Percentiles rank a stretch among this genome's conserved stretches.
These are phyloP conservation scores for Chlamydomonas eustigma DNA, from an alignment of 139 green algal genomes.

Conservation along the genomic window DNA sequence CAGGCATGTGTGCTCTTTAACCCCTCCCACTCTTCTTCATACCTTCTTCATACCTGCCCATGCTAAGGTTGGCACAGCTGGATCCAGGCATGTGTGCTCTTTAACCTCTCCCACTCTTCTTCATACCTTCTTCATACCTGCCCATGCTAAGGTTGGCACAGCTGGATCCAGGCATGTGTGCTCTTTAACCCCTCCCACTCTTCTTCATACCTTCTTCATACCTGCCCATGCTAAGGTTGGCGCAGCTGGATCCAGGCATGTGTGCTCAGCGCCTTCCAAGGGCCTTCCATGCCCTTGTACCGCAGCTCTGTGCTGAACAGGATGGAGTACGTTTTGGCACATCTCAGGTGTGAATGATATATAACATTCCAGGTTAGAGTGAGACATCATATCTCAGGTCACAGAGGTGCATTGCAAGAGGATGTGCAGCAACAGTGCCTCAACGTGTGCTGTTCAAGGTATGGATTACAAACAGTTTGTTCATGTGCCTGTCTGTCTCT, in stretches of 20 bases:
- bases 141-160: slow-evolving; percentile 36
- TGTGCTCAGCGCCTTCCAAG: slow-evolving; percentile 46
- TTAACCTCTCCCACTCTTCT: neutral
- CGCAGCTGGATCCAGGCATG: slow-evolving; percentile 36
- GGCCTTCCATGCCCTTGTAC: slow-evolving; percentile 57
- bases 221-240: slow-evolving; percentile 26
- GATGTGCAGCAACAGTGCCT: too few species aligned
- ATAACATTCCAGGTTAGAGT: too few species aligned
- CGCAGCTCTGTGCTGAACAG: slow-evolving; percentile 64
- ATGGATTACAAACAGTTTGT: too few species aligned
- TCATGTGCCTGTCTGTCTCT: neutral
- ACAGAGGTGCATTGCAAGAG: too few species aligned
- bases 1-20: too few species aligned
- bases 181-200: neutral
- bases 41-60: too few species aligned
- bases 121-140: neutral
- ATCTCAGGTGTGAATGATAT: slow-evolving; percentile 23
- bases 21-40: too few species aligned
- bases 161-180: slow-evolving; percentile 31
- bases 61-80: too few species aligned
- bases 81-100: too few species aligned
- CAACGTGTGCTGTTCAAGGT: too few species aligned
- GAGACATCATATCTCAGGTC: too few species aligned
- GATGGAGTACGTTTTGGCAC: slow-evolving; percentile 70
- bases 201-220: neutral